Percentiles rank a stretch among this genome's conserved stretches.
Conservation (phyloP, 306 rosid species). For the Alnus glutinosa region DNA sequence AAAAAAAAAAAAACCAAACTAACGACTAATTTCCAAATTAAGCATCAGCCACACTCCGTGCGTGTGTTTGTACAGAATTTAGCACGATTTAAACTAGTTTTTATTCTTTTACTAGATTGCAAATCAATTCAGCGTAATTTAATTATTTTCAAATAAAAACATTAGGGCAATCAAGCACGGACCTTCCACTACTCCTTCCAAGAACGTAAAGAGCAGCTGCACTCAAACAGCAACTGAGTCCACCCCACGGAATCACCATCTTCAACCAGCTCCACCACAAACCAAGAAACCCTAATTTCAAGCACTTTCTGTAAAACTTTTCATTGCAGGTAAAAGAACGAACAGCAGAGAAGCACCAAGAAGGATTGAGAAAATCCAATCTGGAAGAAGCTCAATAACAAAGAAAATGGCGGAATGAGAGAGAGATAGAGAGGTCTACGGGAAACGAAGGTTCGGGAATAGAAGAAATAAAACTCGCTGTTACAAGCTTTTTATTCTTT, state of each 20-base stretch:
- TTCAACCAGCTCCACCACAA: conserved; percentile 16
- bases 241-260: conserved; percentile 90
- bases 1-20: background rate
- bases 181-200: conserved; percentile 97
- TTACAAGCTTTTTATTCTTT: background rate
- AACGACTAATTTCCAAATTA: background rate
- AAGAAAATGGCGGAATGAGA: background rate
- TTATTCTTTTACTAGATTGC: background rate
- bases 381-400: background rate
- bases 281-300: conserved; percentile 23
- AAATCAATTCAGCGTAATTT: background rate
- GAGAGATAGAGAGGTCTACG: background rate
- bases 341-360: background rate
- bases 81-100: background rate
- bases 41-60: background rate
- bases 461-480: background rate
- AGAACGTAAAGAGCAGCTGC: conserved; percentile 96
- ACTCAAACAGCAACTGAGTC: conserved; percentile 90
- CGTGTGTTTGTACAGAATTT: background rate
- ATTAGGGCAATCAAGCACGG: conserved; percentile 2
- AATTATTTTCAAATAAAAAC: background rate
- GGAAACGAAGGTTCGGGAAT: background rate
- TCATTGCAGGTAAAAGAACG: conserved; percentile 2
- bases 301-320: background rate
- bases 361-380: background rate